Evolutionary conservation across 805 yeast species (phyloP).

Genomic region (Candida qinlingensis): DNA sequence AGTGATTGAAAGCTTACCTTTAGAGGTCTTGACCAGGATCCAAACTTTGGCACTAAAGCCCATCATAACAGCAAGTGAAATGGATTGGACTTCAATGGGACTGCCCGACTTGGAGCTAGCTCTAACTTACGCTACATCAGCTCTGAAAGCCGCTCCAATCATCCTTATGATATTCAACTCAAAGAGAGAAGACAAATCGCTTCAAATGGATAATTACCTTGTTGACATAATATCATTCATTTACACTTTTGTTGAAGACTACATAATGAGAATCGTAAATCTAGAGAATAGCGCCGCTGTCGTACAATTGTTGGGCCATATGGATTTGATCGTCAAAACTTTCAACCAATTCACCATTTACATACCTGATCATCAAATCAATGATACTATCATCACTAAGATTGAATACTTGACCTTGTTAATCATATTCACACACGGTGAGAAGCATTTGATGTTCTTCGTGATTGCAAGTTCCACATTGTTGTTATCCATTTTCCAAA

Average conservation of each 20-base stretch:
- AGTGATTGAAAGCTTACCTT: slow-evolving; percentile 13
- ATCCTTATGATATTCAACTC: slow-evolving; percentile 38
- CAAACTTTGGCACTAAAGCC: slow-evolving; percentile 28
- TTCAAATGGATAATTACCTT: slow-evolving; percentile 43
- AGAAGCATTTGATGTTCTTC: slow-evolving; percentile 17
- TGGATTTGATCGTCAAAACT: slow-evolving; percentile 9
- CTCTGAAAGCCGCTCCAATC: slow-evolving; percentile 20
- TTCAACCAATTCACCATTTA: slow-evolving; percentile 18
- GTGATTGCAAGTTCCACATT: slow-evolving; percentile 17
- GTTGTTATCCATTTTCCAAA: slow-evolving; percentile 22
- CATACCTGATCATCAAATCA: slow-evolving; percentile 24
- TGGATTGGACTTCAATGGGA: slow-evolving; percentile 16
- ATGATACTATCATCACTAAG: slow-evolving; percentile 51
- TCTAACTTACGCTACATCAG: slow-evolving; percentile 6
- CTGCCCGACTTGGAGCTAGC: not conserved
- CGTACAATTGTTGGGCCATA: not conserved
- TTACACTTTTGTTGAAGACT: slow-evolving; percentile 28
- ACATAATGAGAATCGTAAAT: slow-evolving; percentile 18
- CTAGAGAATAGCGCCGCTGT: not conserved
- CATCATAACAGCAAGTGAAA: slow-evolving; percentile 20
- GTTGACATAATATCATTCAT: slow-evolving; percentile 36
- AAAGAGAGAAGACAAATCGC: slow-evolving; percentile 34
- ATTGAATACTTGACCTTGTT: slow-evolving; percentile 48
- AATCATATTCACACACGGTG: slow-evolving; percentile 31
- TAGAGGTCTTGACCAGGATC: slow-evolving; percentile 28